phyloP scores from a whole-genome alignment of 2,329 filamentous ascomycete species.

The Juglanconis oblonga region DNA sequence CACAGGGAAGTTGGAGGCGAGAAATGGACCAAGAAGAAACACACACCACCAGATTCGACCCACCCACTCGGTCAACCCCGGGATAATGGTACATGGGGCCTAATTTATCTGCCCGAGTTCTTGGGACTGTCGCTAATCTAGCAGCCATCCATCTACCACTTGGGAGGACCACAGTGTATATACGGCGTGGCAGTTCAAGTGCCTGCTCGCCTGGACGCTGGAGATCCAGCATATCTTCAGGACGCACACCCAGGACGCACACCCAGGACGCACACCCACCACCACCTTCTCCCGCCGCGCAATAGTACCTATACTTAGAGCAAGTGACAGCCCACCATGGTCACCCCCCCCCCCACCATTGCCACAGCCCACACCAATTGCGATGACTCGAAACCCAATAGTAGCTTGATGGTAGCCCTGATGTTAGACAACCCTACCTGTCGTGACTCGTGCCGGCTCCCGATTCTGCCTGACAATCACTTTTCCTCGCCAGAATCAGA shows the following conservation, averaged over 20 bases:
- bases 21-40: not conserved
- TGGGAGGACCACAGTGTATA: not conserved
- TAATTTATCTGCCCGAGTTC: not conserved
- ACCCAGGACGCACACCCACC: no score
- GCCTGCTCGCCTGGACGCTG: no score
- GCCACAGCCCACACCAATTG: no score
- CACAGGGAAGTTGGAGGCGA: not conserved
- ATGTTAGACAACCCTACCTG: not conserved
- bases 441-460: not conserved
- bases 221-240: no score
- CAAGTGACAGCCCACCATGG: no score
- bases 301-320: no score
- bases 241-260: no score
- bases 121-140: not conserved
- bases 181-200: not conserved
- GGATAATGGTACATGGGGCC: not conserved
- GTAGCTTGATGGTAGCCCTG: not conserved
- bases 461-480: constrained; percentile 6
- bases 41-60: not conserved
- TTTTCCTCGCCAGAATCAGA: constrained; percentile 48
- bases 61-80: not conserved
- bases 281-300: no score
- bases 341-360: no score
- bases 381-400: not conserved
- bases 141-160: not conserved